Base-by-base conservation (phyloP, 805 yeast genomes). In the Pichia sporocuriosa region DNA sequence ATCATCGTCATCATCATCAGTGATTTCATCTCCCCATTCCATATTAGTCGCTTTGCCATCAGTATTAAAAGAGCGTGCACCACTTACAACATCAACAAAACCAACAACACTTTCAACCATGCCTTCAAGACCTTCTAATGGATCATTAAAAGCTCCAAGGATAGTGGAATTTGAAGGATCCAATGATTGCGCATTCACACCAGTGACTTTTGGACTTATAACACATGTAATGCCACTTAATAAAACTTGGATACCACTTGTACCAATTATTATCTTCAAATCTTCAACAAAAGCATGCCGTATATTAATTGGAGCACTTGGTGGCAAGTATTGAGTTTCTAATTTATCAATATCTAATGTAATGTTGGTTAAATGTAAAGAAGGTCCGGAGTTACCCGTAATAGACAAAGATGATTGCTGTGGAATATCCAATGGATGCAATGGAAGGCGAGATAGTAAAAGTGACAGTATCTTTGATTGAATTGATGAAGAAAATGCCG, bases 71-170 rank as follows among this genome's bases (percentile, higher is more conserved):
- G 44, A 37, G 20, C 29, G 37, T n/a, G 39, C 33, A 9, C 38
- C 61, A 25, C 63, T 59, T 17, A 64, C 63, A 25, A 55, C 56
- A 46, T 70, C 74, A 13, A 67, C 71, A 35, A 75, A 56, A 3
- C 45, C 49, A 56, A 72, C 66, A 19, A 76, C 66, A 35, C 80
- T 75, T 47, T 71, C 73, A 3, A 93, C 87, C 42, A 87, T 66
- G 51, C 82, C 86, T 19, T 81, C 79, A 0, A 90, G 80, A 43
- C 93, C 37, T 36, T 45, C 48, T 13, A 37, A 22, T 4, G 45
- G 39, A n/a, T 40, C 43, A 19, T 40, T 38, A 2, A 42, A 16
- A 19, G 42, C n/a, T 29, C 34, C 37, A 19, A 42, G 23, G n/a
- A 42, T 19, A n/a, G 38, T 38, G 4, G 42, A 38, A 13, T 30